phyloP scores from a whole-genome alignment of 1,284 basidiomycete species.

The Blastosporella zonata region DNA sequence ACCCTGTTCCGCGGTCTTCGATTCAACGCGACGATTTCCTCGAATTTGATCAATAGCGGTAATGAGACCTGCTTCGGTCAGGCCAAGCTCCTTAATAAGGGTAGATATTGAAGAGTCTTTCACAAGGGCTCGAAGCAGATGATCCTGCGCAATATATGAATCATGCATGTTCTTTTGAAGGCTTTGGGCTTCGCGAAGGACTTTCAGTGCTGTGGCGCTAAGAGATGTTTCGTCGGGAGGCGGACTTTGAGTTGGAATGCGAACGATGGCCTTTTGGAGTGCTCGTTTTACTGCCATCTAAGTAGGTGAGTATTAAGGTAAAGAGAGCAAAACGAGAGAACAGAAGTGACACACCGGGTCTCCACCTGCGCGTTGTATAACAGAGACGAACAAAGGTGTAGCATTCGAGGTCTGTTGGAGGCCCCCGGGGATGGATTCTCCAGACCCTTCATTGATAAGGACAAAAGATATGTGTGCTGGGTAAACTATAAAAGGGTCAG shows the following conservation, averaged over 20 bases:
- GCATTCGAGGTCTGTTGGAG: constrained; percentile 20
- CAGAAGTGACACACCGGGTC: constrained; percentile 54
- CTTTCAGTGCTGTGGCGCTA: constrained; percentile 59
- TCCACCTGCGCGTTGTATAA: constrained; percentile 76
- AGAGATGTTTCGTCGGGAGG: constrained; percentile 78
- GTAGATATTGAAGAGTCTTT: constrained; percentile 66
- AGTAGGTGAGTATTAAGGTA: not conserved
- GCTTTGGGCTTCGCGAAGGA: constrained; percentile 78
- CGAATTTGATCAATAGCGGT: constrained; percentile 79
- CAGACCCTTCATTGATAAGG: constrained; percentile 63
- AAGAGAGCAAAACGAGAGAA: constrained; percentile 31
- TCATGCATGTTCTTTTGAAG: constrained; percentile 90
- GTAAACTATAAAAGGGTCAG: constrained; percentile 43
- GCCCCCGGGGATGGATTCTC: constrained; percentile 28
- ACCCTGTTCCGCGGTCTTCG: constrained; percentile 80
- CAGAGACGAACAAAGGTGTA: constrained; percentile 62
- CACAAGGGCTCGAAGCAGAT: constrained; percentile 58
- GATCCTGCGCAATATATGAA: constrained; percentile 89
- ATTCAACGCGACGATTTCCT: constrained; percentile 81
- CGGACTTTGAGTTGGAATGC: constrained; percentile 81
- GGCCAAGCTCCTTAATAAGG: constrained; percentile 71
- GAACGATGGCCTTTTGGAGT: constrained; percentile 68
- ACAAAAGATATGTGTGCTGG: constrained; percentile 78
- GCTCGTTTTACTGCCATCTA: constrained; percentile 59
- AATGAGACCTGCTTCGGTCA: constrained; percentile 73